Evolutionary conservation across 2,329 filamentous ascomycete species (phyloP).

Genomic region (Aspergillus aculeatus): DNA sequence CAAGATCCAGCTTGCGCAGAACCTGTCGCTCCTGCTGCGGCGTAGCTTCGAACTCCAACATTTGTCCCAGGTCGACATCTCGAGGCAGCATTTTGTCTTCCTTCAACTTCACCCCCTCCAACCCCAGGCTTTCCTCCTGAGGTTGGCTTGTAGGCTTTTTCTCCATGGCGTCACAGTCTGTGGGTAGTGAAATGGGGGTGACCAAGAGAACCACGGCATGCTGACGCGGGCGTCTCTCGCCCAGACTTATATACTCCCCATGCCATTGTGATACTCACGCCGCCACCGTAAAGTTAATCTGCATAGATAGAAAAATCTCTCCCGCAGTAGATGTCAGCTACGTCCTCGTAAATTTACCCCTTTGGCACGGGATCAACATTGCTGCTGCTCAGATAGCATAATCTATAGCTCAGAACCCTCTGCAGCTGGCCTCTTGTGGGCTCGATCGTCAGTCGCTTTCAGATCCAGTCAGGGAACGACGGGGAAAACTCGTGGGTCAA

Average conservation of each 20-base stretch:
- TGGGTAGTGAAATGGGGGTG: background rate
- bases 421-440: background rate
- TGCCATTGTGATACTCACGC: background rate
- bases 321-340: background rate
- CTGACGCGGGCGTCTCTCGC: background rate
- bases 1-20: slow-evolving; percentile 28
- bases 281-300: background rate
- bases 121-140: slow-evolving; percentile 4
- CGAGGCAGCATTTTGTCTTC: slow-evolving; percentile 14
- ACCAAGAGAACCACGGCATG: background rate
- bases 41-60: slow-evolving; percentile 23
- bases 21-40: slow-evolving; percentile 27
- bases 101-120: slow-evolving; percentile 21
- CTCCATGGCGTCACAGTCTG: slow-evolving; percentile 18
- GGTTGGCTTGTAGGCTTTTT: slow-evolving; percentile 12
- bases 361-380: background rate
- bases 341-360: background rate
- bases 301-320: background rate
- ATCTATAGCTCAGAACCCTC: background rate
- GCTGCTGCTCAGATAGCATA: background rate
- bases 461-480: background rate
- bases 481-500: background rate
- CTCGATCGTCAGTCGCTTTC: background rate
- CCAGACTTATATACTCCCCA: background rate
- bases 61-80: slow-evolving; percentile 29